Evolutionary conservation across 192 early-diverging fungal genomes (phyloP).

Genomic region (Chytriomyces confervae): DNA sequence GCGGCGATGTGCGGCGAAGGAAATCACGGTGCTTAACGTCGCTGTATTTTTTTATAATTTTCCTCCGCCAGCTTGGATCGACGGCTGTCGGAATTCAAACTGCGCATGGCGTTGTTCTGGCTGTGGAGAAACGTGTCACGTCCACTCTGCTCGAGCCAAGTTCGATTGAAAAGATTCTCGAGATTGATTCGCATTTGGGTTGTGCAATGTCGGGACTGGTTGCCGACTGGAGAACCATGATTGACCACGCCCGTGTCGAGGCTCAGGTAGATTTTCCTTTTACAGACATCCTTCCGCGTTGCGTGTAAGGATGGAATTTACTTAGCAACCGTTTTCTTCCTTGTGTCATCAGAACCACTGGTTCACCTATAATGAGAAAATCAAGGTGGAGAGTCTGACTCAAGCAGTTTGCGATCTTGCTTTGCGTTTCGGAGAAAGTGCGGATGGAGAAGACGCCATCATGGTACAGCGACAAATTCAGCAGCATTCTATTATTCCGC

Average conservation of each 20-base stretch:
- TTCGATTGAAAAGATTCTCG: constrained; percentile 97
- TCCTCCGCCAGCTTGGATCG: constrained; percentile 75
- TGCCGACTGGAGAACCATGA: constrained; percentile 96
- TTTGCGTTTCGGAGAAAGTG: constrained; percentile 95
- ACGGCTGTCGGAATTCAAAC: constrained; percentile 99
- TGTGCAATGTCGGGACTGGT: constrained; percentile 97
- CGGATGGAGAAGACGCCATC: constrained; percentile 92
- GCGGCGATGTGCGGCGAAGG: neutral
- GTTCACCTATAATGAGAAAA: constrained; percentile 94
- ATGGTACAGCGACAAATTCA: constrained; percentile 69
- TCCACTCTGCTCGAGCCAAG: constrained; percentile 89
- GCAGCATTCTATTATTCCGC: neutral
- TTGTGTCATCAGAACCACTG: constrained; percentile 75
- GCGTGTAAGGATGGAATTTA: neutral
- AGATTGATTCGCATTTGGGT: constrained; percentile 94
- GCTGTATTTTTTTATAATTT: neutral
- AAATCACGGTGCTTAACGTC: neutral
- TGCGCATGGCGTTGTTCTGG: constrained; percentile 88
- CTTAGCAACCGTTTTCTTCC: constrained; percentile 1
- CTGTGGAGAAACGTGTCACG: constrained; percentile 97
- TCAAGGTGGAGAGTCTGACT: constrained; percentile 95
- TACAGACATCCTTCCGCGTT: constrained; percentile 5
- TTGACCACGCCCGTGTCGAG: constrained; percentile 96
- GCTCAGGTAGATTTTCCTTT: constrained; percentile 70
- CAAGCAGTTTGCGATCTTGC: constrained; percentile 99